Evolutionary conservation across 108 stramenopile species (phyloP).

Genomic region (Schizochytrium sp.): DNA sequence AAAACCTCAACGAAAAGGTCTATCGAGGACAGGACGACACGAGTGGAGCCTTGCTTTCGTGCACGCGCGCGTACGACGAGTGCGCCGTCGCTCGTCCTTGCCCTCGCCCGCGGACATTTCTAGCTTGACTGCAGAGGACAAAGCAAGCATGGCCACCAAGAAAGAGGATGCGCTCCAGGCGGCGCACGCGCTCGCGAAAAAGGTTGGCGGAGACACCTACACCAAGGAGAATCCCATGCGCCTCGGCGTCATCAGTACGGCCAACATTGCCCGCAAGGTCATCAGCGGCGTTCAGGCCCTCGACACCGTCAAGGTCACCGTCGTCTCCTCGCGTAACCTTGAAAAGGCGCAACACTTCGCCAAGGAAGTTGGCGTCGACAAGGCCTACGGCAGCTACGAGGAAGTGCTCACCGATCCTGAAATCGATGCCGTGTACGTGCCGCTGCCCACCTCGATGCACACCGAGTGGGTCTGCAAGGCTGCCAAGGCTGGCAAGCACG

Average conservation of each 20-base stretch:
- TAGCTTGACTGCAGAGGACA: too few species aligned
- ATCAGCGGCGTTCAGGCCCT: background rate
- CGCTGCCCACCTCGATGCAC: slow-evolving; percentile 26
- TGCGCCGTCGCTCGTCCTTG: too few species aligned
- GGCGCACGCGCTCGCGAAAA: background rate
- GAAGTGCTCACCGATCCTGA: background rate
- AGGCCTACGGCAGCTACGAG: slow-evolving; percentile 10
- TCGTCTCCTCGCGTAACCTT: background rate
- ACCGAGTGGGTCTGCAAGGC: slow-evolving; percentile 29
- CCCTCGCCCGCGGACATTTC: too few species aligned
- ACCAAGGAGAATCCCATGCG: background rate
- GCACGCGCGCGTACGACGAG: too few species aligned
- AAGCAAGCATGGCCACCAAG: too few species aligned
- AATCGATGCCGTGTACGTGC: slow-evolving; percentile 26
- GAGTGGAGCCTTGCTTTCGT: too few species aligned
- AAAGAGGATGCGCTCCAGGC: background rate
- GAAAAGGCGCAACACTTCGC: slow-evolving; percentile 12
- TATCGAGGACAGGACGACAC: too few species aligned
- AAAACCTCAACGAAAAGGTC: too few species aligned
- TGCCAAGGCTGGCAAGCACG: slow-evolving; percentile 25
- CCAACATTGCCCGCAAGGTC: slow-evolving; percentile 17
- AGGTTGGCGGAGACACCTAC: background rate
- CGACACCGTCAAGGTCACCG: background rate
- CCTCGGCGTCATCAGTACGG: slow-evolving; percentile 1
- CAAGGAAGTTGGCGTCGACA: background rate